Base-by-base conservation (phyloP, 1,284 basidiomycete species). In the Xerocomus minutiporus region DNA sequence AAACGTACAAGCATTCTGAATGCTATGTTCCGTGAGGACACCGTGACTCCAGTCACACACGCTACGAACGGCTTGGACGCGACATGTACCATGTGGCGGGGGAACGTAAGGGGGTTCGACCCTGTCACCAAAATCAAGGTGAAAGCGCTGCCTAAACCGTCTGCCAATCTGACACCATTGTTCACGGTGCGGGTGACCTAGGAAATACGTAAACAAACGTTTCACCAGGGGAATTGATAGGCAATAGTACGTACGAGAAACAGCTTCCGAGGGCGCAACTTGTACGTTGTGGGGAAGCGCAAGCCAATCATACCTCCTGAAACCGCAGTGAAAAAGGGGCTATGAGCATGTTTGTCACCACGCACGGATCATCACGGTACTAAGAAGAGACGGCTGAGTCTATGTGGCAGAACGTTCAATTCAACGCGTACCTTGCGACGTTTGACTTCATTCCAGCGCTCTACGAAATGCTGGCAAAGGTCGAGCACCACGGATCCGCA, bases 1-100 rank as follows among this genome's bases (percentile, higher is more conserved):
- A 36, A 20, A 81, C 88, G 68, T 65, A 92, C 88, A 92, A 51
- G 89, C 89, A 60, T 86, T 84, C 71, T 94, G 92, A 53, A 95
- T 89, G 68, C 86, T 90, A 58, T 83, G 79, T 68, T 95, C 92
- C 1, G 82, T 86, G 58, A 94, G 75, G 23, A 93, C 88, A 17
- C 93, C 93, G 65, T 93, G 91, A 65, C 87, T 91, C 93, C 93
- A 97, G 70, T 97, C 93, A 3, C 79, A 84, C 15, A 93, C 87
- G 57, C 89, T 92, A 49, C 93, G 80, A 31, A 91, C 76, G 17
- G 81, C 89, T 70, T 94, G 91, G 15, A 93, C 86, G 26, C 74
- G 75, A 61, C 84, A 86, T 8, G 73, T 75, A 1, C 78, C 76
- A 15, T 78, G 72, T 9, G 73, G 72, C 1, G 75, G 69, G 5